Conservation (phyloP, 352 stramenopile genomes). For the Phytophthora pinifolia region DNA sequence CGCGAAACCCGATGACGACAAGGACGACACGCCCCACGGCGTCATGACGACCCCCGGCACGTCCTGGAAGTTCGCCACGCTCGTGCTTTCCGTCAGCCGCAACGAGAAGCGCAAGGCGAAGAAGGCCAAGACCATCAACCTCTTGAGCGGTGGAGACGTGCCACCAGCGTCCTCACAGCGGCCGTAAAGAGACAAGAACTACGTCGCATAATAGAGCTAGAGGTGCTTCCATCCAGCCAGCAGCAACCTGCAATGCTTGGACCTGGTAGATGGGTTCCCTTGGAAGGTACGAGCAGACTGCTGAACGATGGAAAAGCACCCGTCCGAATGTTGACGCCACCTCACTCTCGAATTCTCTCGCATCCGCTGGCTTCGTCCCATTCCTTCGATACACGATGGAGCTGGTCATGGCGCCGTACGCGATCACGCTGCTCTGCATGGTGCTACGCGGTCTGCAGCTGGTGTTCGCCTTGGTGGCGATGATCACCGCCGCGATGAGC, state of each 20-base stretch:
- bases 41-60: constrained; percentile 66
- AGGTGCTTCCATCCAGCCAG: background rate
- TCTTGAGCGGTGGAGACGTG: constrained; percentile 34
- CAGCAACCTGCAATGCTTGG: constrained; percentile 14
- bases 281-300: constrained; percentile 1
- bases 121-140: constrained; percentile 66
- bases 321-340: constrained; percentile 8
- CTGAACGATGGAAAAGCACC: background rate
- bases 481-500: constrained; percentile 26
- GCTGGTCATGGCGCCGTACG: constrained; percentile 28
- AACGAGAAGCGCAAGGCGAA: constrained; percentile 64
- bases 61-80: constrained; percentile 76
- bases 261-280: background rate
- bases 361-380: too few relatives aligned
- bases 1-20: constrained; percentile 3
- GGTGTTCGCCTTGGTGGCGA: constrained; percentile 29
- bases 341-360: constrained; percentile 24
- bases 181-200: constrained; percentile 4
- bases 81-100: constrained; percentile 61
- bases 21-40: constrained; percentile 13
- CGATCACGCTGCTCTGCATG: constrained; percentile 27
- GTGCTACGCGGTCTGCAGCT: constrained; percentile 33
- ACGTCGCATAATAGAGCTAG: constrained; percentile 20
- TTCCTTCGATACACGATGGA: constrained; percentile 3
- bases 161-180: constrained; percentile 18